Conservation (phyloP, 2,329 filamentous ascomycete genomes). For the Ceratocystis diversiconidia region DNA sequence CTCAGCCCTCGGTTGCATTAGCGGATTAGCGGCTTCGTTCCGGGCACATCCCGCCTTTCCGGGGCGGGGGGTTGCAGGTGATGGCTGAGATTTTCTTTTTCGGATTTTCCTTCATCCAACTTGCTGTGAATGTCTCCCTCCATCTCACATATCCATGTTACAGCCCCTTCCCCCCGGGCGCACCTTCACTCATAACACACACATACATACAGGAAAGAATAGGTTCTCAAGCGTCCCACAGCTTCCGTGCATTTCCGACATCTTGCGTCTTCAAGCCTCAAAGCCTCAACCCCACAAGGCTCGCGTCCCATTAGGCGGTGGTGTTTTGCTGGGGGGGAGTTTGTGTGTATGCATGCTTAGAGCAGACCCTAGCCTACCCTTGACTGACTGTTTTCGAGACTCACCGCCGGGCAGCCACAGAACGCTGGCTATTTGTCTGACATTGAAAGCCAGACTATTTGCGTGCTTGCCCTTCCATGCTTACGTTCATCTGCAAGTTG, state of each 20-base stretch:
- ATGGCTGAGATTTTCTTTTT: not conserved
- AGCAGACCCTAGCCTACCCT: not conserved
- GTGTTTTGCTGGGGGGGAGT: not conserved
- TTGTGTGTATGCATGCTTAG: not conserved
- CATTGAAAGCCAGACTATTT: not conserved
- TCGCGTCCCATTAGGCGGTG: not conserved
- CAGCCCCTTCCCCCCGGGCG: not conserved
- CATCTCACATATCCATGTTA: not conserved
- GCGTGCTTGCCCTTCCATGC: not conserved
- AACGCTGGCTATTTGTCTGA: not conserved
- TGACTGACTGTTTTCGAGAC: not conserved
- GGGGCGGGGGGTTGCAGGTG: not conserved
- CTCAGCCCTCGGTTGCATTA: not conserved
- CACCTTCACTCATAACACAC: not conserved
- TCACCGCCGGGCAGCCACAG: conserved; percentile 10
- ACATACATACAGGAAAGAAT: not conserved
- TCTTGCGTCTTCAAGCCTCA: not conserved
- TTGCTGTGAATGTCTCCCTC: not conserved
- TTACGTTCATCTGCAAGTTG: not conserved
- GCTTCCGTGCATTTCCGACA: not conserved
- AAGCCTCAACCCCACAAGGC: not conserved
- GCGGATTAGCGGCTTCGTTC: not conserved
- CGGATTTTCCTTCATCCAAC: not conserved
- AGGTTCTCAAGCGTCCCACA: not conserved
- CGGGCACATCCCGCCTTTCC: not conserved